Evolutionary conservation across 495 filamentous ascomycete species (phyloP), one percentile per base, ranked within the genome.

Genomic region (Parathielavia hyrcaniae): DNA sequence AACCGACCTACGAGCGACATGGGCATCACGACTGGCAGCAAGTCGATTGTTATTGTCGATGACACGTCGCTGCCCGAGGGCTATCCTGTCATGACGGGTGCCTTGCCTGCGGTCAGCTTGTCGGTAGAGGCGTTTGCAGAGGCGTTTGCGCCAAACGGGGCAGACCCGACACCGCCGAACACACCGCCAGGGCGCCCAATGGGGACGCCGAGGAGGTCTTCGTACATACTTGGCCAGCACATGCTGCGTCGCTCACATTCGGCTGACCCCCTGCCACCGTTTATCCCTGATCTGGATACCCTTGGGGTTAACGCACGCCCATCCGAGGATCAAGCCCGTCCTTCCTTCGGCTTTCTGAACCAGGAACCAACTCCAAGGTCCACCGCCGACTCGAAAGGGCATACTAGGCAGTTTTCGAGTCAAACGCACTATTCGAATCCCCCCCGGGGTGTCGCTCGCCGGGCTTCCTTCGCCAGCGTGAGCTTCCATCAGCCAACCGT

Each of bases 31-130:
- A 78, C 76, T 39, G 89, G 88, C 8, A 95, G 89, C 70, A 81
- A 88, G 60, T 95, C 90, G 0, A 93, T 96, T 61, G 82, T 95
- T 32, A 93, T 96, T 62, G 83, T 95, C 16, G 88, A 96, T 66
- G 86, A 86, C 53, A 86, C 84, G 5, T 26, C 62, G 4, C 56
- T 77, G 19, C 67, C 71, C 30, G 67, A 60, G 13, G 73, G 71
- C 23, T 70, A 69, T 17, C 75, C 76, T 1, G 48, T 52, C 22
- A 79, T 81, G 77, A 73, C 75, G 2, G 73, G 77, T 9, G 76
- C 75, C 3, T 61, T 81, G 12, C 73, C 72, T 5, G 65, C 55
- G 7, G 61, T 72, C 44, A 78, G 75, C 61, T 67, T 66, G 17
- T 79, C 79, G 1, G 66, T 75, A n/a, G 79, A 77, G 50, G 73